phyloP scores from a whole-genome alignment of 2,329 filamentous ascomycete genomes.

The Fusarium sp. region DNA sequence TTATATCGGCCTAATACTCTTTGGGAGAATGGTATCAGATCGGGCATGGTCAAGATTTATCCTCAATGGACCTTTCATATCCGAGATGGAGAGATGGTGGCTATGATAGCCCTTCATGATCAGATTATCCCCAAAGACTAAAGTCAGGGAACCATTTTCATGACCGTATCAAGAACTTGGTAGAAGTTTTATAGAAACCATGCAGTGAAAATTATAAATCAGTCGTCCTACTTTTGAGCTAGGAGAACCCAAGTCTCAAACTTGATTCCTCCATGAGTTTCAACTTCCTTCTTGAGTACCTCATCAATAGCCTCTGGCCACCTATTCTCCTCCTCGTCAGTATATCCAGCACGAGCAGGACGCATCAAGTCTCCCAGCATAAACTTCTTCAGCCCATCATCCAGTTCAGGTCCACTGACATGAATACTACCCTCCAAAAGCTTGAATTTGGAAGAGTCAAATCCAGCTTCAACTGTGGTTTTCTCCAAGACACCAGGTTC shows the following conservation, averaged over 20 bases:
- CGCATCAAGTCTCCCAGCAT: conserved; percentile 38
- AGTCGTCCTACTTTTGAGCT: conserved; percentile 30
- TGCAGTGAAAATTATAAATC: no score
- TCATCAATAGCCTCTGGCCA: conserved; percentile 42
- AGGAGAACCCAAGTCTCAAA: conserved; percentile 45
- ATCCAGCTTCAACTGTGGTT: conserved; percentile 41
- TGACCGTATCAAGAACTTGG: no score
- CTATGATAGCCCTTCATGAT: conserved; percentile 8
- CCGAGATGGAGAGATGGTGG: conserved; percentile 7
- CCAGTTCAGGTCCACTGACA: conserved; percentile 29
- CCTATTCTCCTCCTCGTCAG: conserved; percentile 35
- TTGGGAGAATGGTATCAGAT: not conserved
- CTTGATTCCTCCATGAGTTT: conserved; percentile 37
- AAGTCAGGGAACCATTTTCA: no score
- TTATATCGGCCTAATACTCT: not conserved
- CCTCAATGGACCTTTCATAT: not conserved
- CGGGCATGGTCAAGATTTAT: not conserved
- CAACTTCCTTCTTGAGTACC: conserved; percentile 36
- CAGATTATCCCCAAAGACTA: not conserved
- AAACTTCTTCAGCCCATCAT: conserved; percentile 41
- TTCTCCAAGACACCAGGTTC: conserved; percentile 42
- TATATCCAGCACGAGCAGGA: conserved; percentile 39
- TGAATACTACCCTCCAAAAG: conserved; percentile 16
- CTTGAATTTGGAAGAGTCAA: conserved; percentile 26
- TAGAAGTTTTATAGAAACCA: no score